These are phyloP conservation scores for Candida alai DNA, from an alignment of 805 yeast species.

Conservation along the genomic window DNA sequence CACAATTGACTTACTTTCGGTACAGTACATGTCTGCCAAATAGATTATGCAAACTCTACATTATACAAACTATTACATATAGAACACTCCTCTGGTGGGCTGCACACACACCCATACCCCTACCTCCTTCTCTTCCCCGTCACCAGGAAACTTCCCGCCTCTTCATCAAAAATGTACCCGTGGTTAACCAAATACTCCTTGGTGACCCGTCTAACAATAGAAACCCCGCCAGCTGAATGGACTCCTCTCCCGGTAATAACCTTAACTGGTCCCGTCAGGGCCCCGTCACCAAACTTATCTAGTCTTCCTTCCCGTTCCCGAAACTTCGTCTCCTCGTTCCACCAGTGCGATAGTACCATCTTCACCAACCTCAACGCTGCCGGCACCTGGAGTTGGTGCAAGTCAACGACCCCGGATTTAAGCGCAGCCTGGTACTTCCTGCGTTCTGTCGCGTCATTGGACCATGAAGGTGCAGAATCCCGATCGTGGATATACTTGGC, in stretches of 20 bases:
- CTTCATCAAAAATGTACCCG: slow-evolving; percentile 46
- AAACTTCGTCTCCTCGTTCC: slow-evolving; percentile 49
- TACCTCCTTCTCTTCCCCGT: slow-evolving; percentile 14
- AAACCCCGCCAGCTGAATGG: slow-evolving; percentile 57
- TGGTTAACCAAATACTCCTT: slow-evolving; percentile 32
- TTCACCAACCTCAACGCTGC: slow-evolving; percentile 42
- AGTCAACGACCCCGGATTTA: slow-evolving; percentile 38
- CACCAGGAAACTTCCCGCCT: slow-evolving; percentile 21
- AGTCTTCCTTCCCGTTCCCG: slow-evolving; percentile 40
- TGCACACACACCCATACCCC: too few species aligned
- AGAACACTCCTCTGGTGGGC: too few species aligned
- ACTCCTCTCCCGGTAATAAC: slow-evolving; percentile 69
- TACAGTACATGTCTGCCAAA: too few species aligned
- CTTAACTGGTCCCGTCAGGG: slow-evolving; percentile 38
- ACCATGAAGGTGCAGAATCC: neutral
- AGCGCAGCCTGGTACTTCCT: neutral
- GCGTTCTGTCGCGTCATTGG: neutral
- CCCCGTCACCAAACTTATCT: slow-evolving; percentile 29
- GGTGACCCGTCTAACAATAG: slow-evolving; percentile 46
- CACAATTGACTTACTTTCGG: too few species aligned
- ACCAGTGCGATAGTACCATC: slow-evolving; percentile 50
- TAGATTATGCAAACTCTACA: too few species aligned
- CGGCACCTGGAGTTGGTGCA: slow-evolving; percentile 50
- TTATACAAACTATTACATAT: too few species aligned
- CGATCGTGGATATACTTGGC: neutral